phyloP scores from a whole-genome alignment of 2,329 filamentous ascomycete species.

The Xylariaceae sp. region DNA sequence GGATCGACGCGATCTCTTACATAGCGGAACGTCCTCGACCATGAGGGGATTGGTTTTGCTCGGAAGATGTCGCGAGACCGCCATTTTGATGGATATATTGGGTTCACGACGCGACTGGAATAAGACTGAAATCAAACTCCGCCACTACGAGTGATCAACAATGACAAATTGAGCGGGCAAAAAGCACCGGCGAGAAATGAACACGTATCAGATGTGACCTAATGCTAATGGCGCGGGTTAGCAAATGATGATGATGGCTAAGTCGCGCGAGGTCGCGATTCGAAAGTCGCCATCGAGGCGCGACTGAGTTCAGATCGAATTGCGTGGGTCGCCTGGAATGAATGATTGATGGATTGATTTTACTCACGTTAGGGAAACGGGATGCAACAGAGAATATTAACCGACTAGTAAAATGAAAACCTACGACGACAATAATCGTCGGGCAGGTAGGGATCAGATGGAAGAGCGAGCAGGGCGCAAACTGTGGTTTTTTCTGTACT shows the following conservation, averaged over 20 bases:
- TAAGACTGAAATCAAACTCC: conserved; percentile 7
- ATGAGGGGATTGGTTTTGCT: conserved; percentile 60
- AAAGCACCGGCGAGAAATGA: conserved; percentile 20
- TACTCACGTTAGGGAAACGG: conserved; percentile 27
- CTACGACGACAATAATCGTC: conserved; percentile 8
- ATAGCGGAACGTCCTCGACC: conserved; percentile 55
- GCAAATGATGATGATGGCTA: conserved; percentile 23
- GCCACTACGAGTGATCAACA: conserved; percentile 1
- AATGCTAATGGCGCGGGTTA: conserved; percentile 24
- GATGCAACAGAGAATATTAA: conserved; percentile 15
- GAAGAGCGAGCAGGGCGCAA: conserved; percentile 24
- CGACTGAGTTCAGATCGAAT: conserved; percentile 21
- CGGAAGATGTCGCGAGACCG: conserved; percentile 47
- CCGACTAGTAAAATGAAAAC: conserved; percentile 14
- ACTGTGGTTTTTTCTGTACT: conserved; percentile 16
- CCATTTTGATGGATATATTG: conserved; percentile 32
- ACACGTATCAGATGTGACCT: conserved; percentile 16
- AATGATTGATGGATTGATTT: conserved; percentile 27
- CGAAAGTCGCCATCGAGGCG: conserved; percentile 27
- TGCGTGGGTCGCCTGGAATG: conserved; percentile 24
- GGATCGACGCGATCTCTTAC: conserved; percentile 40
- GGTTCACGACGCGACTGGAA: conserved; percentile 19
- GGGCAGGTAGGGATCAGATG: conserved; percentile 11
- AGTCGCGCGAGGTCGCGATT: conserved; percentile 25
- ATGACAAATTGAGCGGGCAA: background rate